Evolutionary conservation across 2,329 filamentous ascomycete genomes (phyloP).

Genomic region (Exophiala sideris): DNA sequence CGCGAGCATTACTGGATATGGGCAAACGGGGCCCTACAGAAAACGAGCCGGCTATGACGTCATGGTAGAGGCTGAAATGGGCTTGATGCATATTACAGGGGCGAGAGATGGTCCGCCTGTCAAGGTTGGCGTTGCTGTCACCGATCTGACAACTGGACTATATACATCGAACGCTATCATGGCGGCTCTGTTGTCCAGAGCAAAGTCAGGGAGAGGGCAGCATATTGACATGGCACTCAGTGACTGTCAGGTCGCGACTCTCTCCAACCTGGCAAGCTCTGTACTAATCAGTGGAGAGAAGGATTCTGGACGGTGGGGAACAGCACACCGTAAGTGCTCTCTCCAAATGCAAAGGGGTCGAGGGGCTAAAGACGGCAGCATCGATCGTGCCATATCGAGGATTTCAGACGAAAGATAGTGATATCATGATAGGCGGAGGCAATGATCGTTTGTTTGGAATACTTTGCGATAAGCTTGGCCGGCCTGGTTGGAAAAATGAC

Average conservation of each 20-base stretch:
- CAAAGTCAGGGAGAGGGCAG: conserved; percentile 66
- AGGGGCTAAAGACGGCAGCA: conserved; percentile 65
- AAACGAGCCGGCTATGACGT: conserved; percentile 93
- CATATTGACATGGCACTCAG: conserved; percentile 89
- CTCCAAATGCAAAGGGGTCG: conserved; percentile 59
- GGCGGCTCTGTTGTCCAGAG: conserved; percentile 79
- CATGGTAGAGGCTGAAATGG: conserved; percentile 98
- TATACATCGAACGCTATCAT: conserved; percentile 96
- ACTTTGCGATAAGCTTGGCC: no score
- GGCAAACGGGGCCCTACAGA: conserved; percentile 88
- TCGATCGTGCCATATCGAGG: no score
- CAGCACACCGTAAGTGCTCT: conserved; percentile 94
- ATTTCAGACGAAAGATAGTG: no score
- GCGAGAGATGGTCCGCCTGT: conserved; percentile 83
- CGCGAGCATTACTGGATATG: conserved; percentile 94
- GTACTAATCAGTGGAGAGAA: conserved; percentile 82
- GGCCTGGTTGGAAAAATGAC: no score
- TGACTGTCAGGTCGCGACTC: conserved; percentile 89
- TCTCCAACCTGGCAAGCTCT: conserved; percentile 94
- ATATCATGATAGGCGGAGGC: no score
- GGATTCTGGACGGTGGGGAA: conserved; percentile 90
- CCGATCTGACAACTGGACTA: conserved; percentile 88
- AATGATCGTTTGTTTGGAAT: no score
- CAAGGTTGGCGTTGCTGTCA: conserved; percentile 96
- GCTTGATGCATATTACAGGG: conserved; percentile 97